Percentiles rank a stretch among this genome's conserved stretches.
phyloP scores from a whole-genome alignment of 2,329 filamentous ascomycete species.

The Trichoderma oligosporum region DNA sequence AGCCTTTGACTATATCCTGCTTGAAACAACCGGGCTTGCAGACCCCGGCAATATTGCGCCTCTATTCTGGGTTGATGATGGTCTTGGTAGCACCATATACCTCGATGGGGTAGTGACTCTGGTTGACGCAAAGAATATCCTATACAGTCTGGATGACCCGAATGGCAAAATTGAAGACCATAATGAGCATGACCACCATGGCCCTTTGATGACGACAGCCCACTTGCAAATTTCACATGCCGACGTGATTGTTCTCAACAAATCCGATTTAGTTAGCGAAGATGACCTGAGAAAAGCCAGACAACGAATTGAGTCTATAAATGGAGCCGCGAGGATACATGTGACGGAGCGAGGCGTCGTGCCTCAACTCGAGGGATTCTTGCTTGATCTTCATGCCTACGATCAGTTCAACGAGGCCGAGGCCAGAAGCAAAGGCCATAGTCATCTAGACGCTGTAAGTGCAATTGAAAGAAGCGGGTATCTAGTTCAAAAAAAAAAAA shows the following conservation, averaged over 20 bases:
- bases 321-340: slow-evolving; percentile 80
- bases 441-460: slow-evolving; percentile 80
- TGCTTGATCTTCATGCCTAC: slow-evolving; percentile 91
- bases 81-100: slow-evolving; percentile 90
- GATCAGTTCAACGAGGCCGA: slow-evolving; percentile 73
- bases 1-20: slow-evolving; percentile 93
- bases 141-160: slow-evolving; percentile 74
- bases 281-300: slow-evolving; percentile 66
- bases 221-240: slow-evolving; percentile 97
- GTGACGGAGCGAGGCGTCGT: slow-evolving; percentile 76
- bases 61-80: slow-evolving; percentile 96
- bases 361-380: slow-evolving; percentile 75
- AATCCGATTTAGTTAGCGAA: slow-evolving; percentile 74
- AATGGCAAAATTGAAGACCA: slow-evolving; percentile 51
- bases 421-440: slow-evolving; percentile 73
- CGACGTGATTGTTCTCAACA: slow-evolving; percentile 93
- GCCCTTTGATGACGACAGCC: slow-evolving; percentile 79
- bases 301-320: slow-evolving; percentile 76
- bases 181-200: slow-evolving; percentile 50
- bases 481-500: neutral
- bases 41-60: slow-evolving; percentile 95
- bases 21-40: slow-evolving; percentile 92
- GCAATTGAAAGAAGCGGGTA: neutral
- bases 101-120: slow-evolving; percentile 95
- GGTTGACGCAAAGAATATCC: slow-evolving; percentile 90